phyloP scores from a whole-genome alignment of 129 eudicot species.

The Oenanthe sinensis region DNA sequence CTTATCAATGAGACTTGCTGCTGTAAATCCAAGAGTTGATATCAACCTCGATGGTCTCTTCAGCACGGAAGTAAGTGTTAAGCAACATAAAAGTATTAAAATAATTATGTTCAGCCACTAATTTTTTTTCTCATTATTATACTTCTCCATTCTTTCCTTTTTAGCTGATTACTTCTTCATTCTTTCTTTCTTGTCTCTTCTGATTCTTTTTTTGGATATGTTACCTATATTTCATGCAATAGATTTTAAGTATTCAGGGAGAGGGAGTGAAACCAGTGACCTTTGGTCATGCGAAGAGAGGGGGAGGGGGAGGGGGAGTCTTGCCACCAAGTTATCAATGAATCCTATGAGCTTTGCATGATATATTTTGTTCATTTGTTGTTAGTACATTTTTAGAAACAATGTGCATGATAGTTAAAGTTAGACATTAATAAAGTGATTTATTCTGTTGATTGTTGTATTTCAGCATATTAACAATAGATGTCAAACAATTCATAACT shows the following conservation, averaged over 20 bases:
- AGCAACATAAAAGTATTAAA: slow-evolving; percentile 7
- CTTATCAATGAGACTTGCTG: slow-evolving; percentile 96
- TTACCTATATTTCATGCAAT: neutral
- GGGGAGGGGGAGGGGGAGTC: neutral
- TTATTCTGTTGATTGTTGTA: neutral
- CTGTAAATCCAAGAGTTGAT: slow-evolving; percentile 81
- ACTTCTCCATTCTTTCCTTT: neutral
- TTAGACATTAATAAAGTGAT: neutral
- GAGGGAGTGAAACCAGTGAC: neutral
- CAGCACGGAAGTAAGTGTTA: slow-evolving; percentile 54
- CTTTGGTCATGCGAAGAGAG: neutral
- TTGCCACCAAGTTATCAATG: neutral
- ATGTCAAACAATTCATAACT: neutral
- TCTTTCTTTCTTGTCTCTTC: neutral
- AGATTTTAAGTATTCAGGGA: neutral
- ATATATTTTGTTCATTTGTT: neutral
- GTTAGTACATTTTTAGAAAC: too few relatives aligned
- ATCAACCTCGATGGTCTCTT: slow-evolving; percentile 72
- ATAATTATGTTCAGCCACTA: neutral
- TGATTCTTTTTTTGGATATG: neutral
- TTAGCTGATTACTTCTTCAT: neutral
- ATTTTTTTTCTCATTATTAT: neutral
- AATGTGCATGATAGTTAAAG: neutral
- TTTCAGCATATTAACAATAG: neutral
- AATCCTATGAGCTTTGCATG: neutral